Percentiles rank a stretch among this genome's conserved stretches.
Evolutionary conservation across 164 flowering plant genomes (phyloP).

Genomic region (Vitis amurensis): DNA sequence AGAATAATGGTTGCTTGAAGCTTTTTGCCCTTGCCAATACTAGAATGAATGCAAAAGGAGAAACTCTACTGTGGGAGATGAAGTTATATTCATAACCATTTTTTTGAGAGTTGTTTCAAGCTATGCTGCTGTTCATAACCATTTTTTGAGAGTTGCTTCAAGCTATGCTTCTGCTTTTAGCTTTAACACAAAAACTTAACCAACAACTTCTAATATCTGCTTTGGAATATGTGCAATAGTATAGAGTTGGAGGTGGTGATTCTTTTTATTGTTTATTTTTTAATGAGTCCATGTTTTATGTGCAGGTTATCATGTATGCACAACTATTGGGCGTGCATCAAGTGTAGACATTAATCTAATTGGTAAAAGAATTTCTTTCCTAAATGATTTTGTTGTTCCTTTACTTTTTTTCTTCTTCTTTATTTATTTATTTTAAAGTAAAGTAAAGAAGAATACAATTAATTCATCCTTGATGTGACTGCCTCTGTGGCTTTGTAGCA

Average conservation of each 20-base stretch:
- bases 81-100: no score
- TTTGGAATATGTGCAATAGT: neutral
- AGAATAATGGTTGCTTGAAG: no score
- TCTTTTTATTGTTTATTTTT: neutral
- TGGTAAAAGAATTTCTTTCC: constrained; percentile 38
- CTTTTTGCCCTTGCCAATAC: no score
- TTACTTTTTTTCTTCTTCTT: neutral
- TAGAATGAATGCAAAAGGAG: no score
- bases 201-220: no score
- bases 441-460: neutral
- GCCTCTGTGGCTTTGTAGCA: neutral
- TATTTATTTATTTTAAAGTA: neutral
- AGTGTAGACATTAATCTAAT: constrained; percentile 40
- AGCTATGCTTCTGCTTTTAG: no score
- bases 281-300: constrained; percentile 4
- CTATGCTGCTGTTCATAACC: no score
- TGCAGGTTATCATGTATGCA: constrained; percentile 84
- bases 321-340: constrained; percentile 53
- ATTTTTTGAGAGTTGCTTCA: no score
- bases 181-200: no score
- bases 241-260: neutral
- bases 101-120: no score
- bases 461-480: neutral
- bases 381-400: neutral
- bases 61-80: no score